A percentile compares a stretch with the other conserved stretches of the same genome.
Evolutionary conservation across 169 alveolate species (phyloP).

Genomic region (Pseudocohnilembus persalinus): DNA sequence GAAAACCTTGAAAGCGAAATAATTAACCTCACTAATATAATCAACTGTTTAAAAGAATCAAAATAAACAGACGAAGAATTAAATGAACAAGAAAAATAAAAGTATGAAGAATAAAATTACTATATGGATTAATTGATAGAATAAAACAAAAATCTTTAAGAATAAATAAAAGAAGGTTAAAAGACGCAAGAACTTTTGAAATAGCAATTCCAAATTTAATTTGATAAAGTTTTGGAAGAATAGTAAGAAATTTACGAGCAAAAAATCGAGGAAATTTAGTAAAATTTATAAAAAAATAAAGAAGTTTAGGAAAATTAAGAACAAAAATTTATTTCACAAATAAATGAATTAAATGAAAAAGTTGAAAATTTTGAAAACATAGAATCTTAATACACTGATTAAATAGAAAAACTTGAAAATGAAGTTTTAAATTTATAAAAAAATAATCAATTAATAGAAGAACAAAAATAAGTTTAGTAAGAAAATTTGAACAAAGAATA

Average conservation of each 20-base stretch:
- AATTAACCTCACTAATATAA: not conserved
- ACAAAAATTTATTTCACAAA: not conserved
- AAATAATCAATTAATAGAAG: no score
- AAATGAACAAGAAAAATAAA: not conserved
- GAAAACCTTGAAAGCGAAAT: not conserved
- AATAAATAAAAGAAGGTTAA: not conserved
- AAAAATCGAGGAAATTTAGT: not conserved
- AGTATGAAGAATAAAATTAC: not conserved
- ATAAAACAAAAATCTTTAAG: not conserved
- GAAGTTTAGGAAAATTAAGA: not conserved
- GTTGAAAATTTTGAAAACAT: not conserved
- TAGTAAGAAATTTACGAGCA: not conserved
- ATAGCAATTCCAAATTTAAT: no score
- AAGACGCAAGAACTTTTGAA: no score
- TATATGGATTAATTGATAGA: no score
- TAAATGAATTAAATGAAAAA: not conserved
- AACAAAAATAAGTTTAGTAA: no score
- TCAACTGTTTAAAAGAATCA: not conserved
- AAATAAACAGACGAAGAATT: not conserved
- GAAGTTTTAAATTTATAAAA: no score
- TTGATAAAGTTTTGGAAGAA: not conserved
- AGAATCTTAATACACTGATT: not conserved
- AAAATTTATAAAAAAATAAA: no score
- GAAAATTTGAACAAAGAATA: no score
- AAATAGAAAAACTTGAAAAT: not conserved